Evolutionary conservation across 2,329 filamentous ascomycete genomes (phyloP).

Genomic region (Fusarium sp.): DNA sequence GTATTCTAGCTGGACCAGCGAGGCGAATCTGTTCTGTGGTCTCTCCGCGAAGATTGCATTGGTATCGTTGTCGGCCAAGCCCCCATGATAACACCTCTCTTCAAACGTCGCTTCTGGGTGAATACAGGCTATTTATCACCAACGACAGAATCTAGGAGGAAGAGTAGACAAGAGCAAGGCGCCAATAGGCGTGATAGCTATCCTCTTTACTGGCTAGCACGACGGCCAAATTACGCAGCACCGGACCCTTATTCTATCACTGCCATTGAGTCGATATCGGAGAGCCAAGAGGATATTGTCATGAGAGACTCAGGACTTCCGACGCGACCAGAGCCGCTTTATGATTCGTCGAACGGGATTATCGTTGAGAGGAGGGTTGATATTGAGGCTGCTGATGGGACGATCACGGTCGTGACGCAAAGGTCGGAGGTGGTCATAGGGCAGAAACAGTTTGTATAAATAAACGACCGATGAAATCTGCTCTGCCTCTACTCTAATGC

Average conservation of each 20-base stretch:
- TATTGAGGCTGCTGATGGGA: conserved; percentile 6
- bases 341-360: conserved; percentile 2
- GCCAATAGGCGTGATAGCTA: conserved; percentile 3
- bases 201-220: not conserved
- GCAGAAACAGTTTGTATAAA: not conserved
- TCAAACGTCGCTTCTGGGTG: conserved; percentile 44
- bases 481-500: too few species aligned
- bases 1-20: conserved; percentile 21
- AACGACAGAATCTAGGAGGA: not conserved
- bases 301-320: not conserved
- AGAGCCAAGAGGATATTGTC: conserved; percentile 26
- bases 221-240: not conserved
- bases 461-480: too few species aligned
- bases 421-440: not conserved
- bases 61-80: conserved; percentile 53
- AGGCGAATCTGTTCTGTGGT: conserved; percentile 51
- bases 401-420: not conserved
- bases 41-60: conserved; percentile 53
- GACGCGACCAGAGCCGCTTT: not conserved
- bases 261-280: conserved; percentile 5
- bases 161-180: not conserved
- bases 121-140: not conserved
- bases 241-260: conserved; percentile 3
- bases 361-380: conserved; percentile 14
- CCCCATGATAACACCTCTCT: conserved; percentile 49